A percentile compares a stretch with the other conserved stretches of the same genome.
These are phyloP conservation scores for Capsicum pubescens DNA, from an alignment of 257 asterid genomes.

Conservation along the genomic window DNA sequence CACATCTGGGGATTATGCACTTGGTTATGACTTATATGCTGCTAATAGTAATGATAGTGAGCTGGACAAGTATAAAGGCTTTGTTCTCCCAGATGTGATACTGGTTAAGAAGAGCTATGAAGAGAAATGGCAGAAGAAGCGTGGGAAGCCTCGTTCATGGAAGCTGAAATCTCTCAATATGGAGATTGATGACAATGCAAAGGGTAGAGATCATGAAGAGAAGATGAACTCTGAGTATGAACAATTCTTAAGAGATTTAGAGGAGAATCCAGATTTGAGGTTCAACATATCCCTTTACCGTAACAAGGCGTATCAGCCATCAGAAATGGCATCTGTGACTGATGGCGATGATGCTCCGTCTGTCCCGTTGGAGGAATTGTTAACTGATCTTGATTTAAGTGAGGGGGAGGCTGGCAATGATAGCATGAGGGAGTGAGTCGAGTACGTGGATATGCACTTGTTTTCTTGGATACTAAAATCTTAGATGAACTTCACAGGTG, in stretches of 20 bases:
- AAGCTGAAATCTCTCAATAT: constrained; percentile 55
- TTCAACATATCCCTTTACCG: constrained; percentile 50
- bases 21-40: constrained; percentile 59
- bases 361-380: constrained; percentile 27
- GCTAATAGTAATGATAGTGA: constrained; percentile 54
- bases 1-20: constrained; percentile 63
- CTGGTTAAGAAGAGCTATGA: constrained; percentile 33
- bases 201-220: constrained; percentile 49
- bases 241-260: constrained; percentile 60
- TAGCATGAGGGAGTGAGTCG: constrained; percentile 20
- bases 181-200: constrained; percentile 47
- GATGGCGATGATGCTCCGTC: constrained; percentile 30
- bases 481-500: constrained; percentile 1
- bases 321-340: constrained; percentile 50
- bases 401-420: constrained; percentile 19
- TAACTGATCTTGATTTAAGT: constrained; percentile 28
- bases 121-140: constrained; percentile 42
- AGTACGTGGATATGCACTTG: not conserved
- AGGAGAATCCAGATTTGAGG: constrained; percentile 38
- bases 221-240: constrained; percentile 55
- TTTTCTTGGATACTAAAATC: not conserved
- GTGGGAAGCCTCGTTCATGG: constrained; percentile 47
- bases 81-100: constrained; percentile 50
- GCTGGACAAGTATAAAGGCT: constrained; percentile 44
- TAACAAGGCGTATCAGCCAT: constrained; percentile 57